phyloP scores from a whole-genome alignment of 345 rosid genomes.

The Eutrema yunnanense region DNA sequence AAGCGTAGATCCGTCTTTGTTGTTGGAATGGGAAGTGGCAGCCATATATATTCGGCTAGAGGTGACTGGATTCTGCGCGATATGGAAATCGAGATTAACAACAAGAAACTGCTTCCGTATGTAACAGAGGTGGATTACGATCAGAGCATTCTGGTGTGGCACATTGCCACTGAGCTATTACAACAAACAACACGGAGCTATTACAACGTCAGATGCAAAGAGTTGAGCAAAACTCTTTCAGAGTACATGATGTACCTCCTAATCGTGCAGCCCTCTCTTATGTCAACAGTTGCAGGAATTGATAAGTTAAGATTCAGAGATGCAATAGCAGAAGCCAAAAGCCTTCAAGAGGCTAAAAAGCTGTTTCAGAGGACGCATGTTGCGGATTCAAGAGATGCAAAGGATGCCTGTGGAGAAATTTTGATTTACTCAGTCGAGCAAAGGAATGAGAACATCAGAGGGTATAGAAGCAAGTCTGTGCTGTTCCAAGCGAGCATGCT shows the following conservation, averaged over 20 bases:
- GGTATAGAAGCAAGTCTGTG: slow-evolving; percentile 24
- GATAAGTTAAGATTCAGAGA: slow-evolving; percentile 38
- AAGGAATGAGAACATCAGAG: neutral
- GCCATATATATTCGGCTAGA: slow-evolving; percentile 31
- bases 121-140: slow-evolving; percentile 26
- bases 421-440: neutral
- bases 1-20: slow-evolving; percentile 7
- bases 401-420: slow-evolving; percentile 17
- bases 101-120: slow-evolving; percentile 19
- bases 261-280: slow-evolving; percentile 33
- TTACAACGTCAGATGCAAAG: neutral
- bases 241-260: slow-evolving; percentile 56
- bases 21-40: slow-evolving; percentile 33
- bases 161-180: slow-evolving; percentile 48
- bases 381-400: neutral
- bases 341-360: neutral
- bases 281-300: slow-evolving; percentile 43
- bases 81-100: neutral
- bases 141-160: slow-evolving; percentile 41
- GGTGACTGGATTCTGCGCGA: slow-evolving; percentile 41
- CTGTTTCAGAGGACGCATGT: slow-evolving; percentile 21
- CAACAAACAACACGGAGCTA: neutral
- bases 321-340: slow-evolving; percentile 32
- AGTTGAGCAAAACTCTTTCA: slow-evolving; percentile 36
- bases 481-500: slow-evolving; percentile 42